Evolutionary conservation across 371 early-diverging fungal genomes (phyloP).

Genomic region (Lichtheimia corymbifera): DNA sequence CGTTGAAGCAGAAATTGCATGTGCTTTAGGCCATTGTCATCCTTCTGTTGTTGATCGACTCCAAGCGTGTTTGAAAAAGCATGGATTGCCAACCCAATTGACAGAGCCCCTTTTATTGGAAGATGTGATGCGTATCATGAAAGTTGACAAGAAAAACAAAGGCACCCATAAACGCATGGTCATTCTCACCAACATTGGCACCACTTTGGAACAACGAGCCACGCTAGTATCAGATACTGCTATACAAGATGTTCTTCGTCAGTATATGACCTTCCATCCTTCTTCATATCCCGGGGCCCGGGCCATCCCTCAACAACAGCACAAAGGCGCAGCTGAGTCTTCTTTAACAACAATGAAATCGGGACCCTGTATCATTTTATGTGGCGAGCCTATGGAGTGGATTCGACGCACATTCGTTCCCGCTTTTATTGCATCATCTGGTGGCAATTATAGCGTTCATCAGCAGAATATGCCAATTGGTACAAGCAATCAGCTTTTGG

Average conservation of each 20-base stretch:
- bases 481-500: background rate
- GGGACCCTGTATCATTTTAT: background rate
- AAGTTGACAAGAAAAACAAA: constrained; percentile 91
- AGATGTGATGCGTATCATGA: constrained; percentile 80
- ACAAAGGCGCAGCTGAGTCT: background rate
- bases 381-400: background rate
- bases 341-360: background rate
- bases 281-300: background rate
- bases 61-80: constrained; percentile 73
- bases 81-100: constrained; percentile 77
- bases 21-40: constrained; percentile 73
- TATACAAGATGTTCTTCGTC: constrained; percentile 8
- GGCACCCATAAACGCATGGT: constrained; percentile 87
- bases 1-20: constrained; percentile 85
- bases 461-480: background rate
- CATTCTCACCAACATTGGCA: constrained; percentile 77
- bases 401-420: background rate
- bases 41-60: constrained; percentile 78
- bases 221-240: constrained; percentile 51
- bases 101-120: constrained; percentile 65
- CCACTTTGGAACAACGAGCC: constrained; percentile 74
- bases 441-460: background rate
- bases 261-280: background rate
- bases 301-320: background rate
- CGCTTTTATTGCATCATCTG: background rate